Base-by-base conservation (phyloP, 2,329 filamentous ascomycete species). In the Alternaria incomplexa region DNA sequence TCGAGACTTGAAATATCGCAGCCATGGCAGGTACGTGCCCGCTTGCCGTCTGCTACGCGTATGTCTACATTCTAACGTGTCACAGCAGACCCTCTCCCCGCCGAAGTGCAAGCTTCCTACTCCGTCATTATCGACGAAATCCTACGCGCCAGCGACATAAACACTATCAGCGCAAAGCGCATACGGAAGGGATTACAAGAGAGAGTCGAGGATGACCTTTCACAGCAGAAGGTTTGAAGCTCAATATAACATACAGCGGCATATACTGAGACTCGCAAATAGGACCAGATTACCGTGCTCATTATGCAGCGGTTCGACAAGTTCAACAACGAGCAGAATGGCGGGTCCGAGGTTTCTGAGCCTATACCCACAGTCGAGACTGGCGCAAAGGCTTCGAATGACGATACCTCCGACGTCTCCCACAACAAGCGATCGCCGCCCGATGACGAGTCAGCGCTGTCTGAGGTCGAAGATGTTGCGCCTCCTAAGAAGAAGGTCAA, bases 151-250 rank as follows among this genome's bases (percentile, higher is more conserved):
- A 87, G 87, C 73, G 88, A 90, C 71, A 81, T 90, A 28, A 87
- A 87, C 66, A 89, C 87, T 57, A 86, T 90, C 67, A 89, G 88
- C 36, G 87, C 87, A 63, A 90, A 90, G 80, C 83, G 84, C 70
- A 89, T 90, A 77, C 86, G 88, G 67, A 88, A 87, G 77, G 86
- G 86, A 26, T 81, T 90, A 44, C 87, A 90, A 74, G 86, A 86
- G 71, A 81, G 81, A 63, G 84, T 90, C 56, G 84, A 86, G 72
- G 83, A 88, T 81, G 88, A 90, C 77, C 84, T 90, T 69, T 84
- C 85, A 56, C 83, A 84, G 56, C 85, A 89, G 70, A 90, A 90
- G 84, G 88, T 89, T 75, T 56, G 30, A 54, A n/a, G 28, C 30
- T 10, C 11, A 74, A 36, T 30, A 50, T 15, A 7, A 10, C 28